A percentile compares a stretch with the other conserved stretches of the same genome.
phyloP scores from a whole-genome alignment of 164 flowering plant genomes.

The Hamamelis virginiana region DNA sequence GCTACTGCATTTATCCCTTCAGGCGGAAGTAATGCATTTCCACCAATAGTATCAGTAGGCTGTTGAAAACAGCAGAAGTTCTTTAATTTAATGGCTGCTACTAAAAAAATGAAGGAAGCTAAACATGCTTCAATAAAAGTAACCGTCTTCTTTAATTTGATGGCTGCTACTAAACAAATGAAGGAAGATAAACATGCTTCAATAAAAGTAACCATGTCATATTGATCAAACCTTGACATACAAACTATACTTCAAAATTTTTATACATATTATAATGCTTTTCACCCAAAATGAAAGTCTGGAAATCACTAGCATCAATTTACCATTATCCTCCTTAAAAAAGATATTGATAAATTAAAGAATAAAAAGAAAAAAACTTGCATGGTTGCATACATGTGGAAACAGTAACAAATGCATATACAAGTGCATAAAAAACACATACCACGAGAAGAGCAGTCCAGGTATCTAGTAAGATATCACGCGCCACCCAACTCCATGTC shows the following conservation, averaged over 20 bases:
- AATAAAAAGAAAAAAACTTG: not conserved
- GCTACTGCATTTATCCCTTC: constrained; percentile 73
- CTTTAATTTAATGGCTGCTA: not conserved
- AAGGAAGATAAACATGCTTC: constrained; percentile 2
- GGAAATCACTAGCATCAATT: not conserved
- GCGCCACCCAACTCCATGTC: constrained; percentile 89
- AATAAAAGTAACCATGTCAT: not conserved
- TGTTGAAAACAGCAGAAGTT: constrained; percentile 24
- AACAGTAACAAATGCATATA: not conserved
- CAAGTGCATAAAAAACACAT: constrained; percentile 1
- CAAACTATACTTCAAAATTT: not conserved
- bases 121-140: not conserved
- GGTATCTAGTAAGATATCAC: constrained; percentile 87
- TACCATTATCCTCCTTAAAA: too few relatives aligned
- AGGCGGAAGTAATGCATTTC: constrained; percentile 46
- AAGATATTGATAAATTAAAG: not conserved
- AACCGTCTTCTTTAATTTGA: not conserved
- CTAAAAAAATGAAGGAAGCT: not conserved
- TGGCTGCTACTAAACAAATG: not conserved
- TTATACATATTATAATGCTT: not conserved
- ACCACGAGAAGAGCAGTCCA: constrained; percentile 86
- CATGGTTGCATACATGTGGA: not conserved
- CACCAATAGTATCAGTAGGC: constrained; percentile 45
- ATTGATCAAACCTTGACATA: not conserved
- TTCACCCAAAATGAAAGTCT: not conserved